Base-by-base conservation (phyloP, 108 stramenopile species). In the Conticribra weissflogii region DNA sequence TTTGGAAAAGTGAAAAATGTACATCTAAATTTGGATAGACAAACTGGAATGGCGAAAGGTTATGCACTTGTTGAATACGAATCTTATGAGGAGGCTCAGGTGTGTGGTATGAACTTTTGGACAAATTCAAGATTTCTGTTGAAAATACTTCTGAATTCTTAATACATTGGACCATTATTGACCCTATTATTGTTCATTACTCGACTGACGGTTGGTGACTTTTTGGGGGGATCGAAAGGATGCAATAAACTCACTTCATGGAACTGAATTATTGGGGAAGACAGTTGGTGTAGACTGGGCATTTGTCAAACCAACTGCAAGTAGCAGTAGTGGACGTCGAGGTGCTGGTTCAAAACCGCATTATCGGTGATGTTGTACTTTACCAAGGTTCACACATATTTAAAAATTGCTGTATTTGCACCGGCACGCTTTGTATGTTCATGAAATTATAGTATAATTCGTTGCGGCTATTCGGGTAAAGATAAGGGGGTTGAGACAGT, bases 21-120 rank as follows among this genome's bases (percentile, higher is more conserved):
- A 34, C 76, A 78, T 59, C 19, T 92, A 46, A 84, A 80, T 50
- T 56, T 79, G 18, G 88, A 92, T 71, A 66, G 91, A 45, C 33
- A 72, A 47, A 89, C 88, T 2, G 88, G 91, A 15, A 69, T 84
- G 49, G 72, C 75, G n/a, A 81, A 83, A 82, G 75, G 86, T n/a
- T 76, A 81, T 50, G 79, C 76, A 9, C 58, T 83, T 34, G 67
- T 82, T 15, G 61, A 52, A 47, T 65, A 66, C 27, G 36, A 47
- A 14, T 58, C 24, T 14, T 61, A 59, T 24, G 61, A 51, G 33
- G 63, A 55, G 19, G 54, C 59, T 8, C 58, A 65, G 57, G 61
- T 56, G 15, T 44, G 62, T 28, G 8, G 27, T 1, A 46, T 31
- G 27, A 45, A 19, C 21, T 69, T 28, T 2, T 19, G n/a, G n/a